Evolutionary conservation across 2,329 filamentous ascomycete genomes (phyloP).

Genomic region (Thermothelomyces thermophilus): DNA sequence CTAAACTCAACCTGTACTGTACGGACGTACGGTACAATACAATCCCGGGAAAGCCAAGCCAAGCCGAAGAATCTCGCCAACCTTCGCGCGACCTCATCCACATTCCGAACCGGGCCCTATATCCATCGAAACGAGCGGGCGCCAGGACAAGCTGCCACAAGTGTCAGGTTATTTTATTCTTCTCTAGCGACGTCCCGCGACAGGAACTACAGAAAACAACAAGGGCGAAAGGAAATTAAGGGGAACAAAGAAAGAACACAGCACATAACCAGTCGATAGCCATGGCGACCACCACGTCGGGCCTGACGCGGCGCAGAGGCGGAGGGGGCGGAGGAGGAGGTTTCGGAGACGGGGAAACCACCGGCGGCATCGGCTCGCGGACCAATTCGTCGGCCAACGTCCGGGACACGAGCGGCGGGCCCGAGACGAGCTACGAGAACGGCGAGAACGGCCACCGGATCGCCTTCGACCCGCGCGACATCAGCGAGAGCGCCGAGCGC

Average conservation of each 20-base stretch:
- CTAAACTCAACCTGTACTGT: slow-evolving; percentile 1
- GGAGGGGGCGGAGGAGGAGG: slow-evolving; percentile 51
- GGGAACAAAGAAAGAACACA: background rate
- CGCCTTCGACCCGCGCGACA: slow-evolving; percentile 92
- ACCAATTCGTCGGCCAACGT: slow-evolving; percentile 50
- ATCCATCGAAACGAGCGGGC: background rate
- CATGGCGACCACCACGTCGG: slow-evolving; percentile 40
- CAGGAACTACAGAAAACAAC: background rate
- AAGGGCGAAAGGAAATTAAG: background rate
- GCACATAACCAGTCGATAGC: background rate
- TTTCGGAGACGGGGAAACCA: slow-evolving; percentile 55
- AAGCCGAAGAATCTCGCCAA: slow-evolving; percentile 5
- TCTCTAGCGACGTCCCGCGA: background rate
- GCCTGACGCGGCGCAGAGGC: slow-evolving; percentile 61
- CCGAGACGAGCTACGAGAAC: slow-evolving; percentile 82
- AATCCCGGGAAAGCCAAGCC: slow-evolving; percentile 1
- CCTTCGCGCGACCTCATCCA: slow-evolving; percentile 4
- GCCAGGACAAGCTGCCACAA: background rate
- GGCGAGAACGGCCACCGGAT: slow-evolving; percentile 98
- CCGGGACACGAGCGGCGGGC: slow-evolving; percentile 42
- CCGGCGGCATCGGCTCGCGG: slow-evolving; percentile 49
- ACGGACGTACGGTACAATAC: background rate
- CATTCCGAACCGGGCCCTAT: background rate
- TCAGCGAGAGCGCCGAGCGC: slow-evolving; percentile 91
- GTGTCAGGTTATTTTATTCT: background rate